Evolutionary conservation across 108 stramenopile genomes (phyloP).

Genomic region (Parietichytrium sp.): DNA sequence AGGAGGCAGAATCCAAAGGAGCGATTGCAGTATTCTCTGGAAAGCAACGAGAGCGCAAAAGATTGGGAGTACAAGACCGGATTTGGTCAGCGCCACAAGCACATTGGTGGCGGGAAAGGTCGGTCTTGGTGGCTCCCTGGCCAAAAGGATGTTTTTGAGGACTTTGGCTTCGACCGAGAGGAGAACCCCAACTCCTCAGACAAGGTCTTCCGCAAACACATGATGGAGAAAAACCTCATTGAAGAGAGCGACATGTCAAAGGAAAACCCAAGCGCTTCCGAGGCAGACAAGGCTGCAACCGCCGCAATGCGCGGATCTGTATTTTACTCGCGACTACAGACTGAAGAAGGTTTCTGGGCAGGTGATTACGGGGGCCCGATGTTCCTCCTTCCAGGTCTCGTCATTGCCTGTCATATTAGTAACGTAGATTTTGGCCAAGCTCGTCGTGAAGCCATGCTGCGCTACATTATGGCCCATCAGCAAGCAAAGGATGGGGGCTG

Average conservation of each 20-base stretch:
- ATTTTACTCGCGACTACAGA: constrained; percentile 62
- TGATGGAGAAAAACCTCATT: not conserved
- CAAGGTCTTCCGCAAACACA: constrained; percentile 29
- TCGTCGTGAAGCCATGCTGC: constrained; percentile 61
- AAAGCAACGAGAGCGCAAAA: too few species aligned
- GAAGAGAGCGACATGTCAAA: not conserved
- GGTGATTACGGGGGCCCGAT: constrained; percentile 98
- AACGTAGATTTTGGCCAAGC: constrained; percentile 5
- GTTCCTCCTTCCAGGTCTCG: constrained; percentile 92
- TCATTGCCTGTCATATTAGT: constrained; percentile 75
- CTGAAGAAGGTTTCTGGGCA: constrained; percentile 84
- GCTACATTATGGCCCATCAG: constrained; percentile 85
- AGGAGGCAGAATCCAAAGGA: not conserved
- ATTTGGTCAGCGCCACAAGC: not conserved
- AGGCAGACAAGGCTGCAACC: constrained; percentile 20
- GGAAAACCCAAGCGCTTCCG: too few species aligned
- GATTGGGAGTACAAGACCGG: constrained; percentile 13
- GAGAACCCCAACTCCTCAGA: not conserved
- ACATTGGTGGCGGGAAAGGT: not conserved
- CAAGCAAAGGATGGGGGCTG: constrained; percentile 91
- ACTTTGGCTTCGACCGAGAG: constrained; percentile 20
- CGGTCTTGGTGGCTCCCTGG: constrained; percentile 7
- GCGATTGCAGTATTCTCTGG: not conserved
- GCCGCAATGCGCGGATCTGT: constrained; percentile 1
- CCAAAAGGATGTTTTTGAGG: not conserved